phyloP scores from a whole-genome alignment of 1,139 yeast species.

The Pichia cactophila region DNA sequence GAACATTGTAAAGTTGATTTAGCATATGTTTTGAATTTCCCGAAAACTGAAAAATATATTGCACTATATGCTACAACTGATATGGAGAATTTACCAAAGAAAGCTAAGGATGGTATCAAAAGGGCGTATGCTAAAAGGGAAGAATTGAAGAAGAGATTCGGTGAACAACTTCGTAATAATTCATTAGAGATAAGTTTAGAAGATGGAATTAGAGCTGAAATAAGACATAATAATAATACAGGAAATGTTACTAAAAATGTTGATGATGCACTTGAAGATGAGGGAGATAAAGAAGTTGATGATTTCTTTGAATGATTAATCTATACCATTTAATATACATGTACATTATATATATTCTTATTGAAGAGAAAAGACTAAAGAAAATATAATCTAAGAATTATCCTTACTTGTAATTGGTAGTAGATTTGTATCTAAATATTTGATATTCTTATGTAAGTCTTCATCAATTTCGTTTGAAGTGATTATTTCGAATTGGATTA shows the following conservation, averaged over 20 bases:
- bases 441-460: conserved; percentile 28
- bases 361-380: not conserved
- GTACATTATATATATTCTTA: not conserved
- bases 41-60: conserved; percentile 72
- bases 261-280: conserved; percentile 7
- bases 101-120: conserved; percentile 39
- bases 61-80: conserved; percentile 55
- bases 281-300: conserved; percentile 29
- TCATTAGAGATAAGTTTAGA: conserved; percentile 51
- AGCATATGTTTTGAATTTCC: conserved; percentile 72
- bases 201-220: conserved; percentile 43
- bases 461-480: conserved; percentile 31
- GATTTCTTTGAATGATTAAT: conserved; percentile 39
- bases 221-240: conserved; percentile 20
- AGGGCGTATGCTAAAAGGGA: conserved; percentile 44
- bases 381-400: too few species aligned
- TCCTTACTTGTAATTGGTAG: conserved; percentile 1
- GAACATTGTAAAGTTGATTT: conserved; percentile 61
- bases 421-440: conserved; percentile 35
- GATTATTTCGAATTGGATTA: conserved; percentile 54
- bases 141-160: conserved; percentile 45
- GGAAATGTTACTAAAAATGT: conserved; percentile 2
- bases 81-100: conserved; percentile 25
- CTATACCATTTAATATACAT: not conserved
- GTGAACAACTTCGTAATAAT: conserved; percentile 41